Conservation (phyloP, 108 stramenopile species). For the Schizochytrium sp. region DNA sequence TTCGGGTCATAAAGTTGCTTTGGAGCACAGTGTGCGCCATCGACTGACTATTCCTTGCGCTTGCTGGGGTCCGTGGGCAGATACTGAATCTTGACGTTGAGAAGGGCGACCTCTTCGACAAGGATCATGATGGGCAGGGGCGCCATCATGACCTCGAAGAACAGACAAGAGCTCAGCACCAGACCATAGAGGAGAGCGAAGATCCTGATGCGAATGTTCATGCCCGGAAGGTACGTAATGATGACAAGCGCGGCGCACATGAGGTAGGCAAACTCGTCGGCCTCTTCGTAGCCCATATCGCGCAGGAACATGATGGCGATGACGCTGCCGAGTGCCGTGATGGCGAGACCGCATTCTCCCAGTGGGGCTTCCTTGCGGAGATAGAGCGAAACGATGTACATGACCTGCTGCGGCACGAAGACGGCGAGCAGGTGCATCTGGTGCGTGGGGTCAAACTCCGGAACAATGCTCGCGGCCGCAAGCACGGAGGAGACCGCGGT, state of each 20-base stretch:
- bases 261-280: neutral
- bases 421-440: neutral
- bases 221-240: neutral
- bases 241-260: neutral
- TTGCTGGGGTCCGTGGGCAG: neutral
- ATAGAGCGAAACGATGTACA: neutral
- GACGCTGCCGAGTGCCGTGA: neutral
- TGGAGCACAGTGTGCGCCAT: too few relatives aligned
- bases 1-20: too few relatives aligned
- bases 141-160: neutral
- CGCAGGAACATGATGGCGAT: neutral
- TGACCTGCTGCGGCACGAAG: neutral
- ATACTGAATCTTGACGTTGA: constrained; percentile 3
- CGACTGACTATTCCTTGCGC: too few relatives aligned
- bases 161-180: neutral
- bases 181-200: neutral
- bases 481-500: neutral
- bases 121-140: neutral
- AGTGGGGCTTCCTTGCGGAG: neutral
- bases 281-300: neutral
- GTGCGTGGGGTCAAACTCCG: neutral
- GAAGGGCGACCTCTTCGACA: neutral
- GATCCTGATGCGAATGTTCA: constrained; percentile 7
- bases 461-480: neutral
- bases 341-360: neutral